These are phyloP conservation scores for Podospora didyma DNA, from an alignment of 495 filamentous ascomycete genomes.

Conservation along the genomic window DNA sequence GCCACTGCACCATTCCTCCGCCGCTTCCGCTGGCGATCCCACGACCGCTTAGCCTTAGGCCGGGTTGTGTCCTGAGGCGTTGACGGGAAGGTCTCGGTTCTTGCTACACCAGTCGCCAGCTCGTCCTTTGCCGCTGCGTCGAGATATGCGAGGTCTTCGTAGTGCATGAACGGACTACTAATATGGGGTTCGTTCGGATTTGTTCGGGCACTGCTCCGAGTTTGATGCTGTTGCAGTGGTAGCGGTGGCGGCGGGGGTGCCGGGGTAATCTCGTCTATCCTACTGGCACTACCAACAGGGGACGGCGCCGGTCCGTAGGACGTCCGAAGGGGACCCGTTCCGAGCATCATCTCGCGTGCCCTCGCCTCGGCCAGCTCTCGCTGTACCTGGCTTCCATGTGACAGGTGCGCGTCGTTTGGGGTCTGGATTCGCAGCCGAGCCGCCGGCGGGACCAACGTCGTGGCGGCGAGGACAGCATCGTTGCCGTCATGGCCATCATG, in stretches of 20 bases:
- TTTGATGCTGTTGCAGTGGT: neutral
- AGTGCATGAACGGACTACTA: constrained; percentile 32
- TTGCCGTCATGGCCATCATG: constrained; percentile 2
- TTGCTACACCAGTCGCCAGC: neutral
- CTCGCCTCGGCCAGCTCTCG: constrained; percentile 21
- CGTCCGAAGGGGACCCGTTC: constrained; percentile 1
- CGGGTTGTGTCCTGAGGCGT: neutral
- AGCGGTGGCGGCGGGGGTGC: neutral
- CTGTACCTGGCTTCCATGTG: constrained; percentile 11
- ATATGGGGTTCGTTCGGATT: neutral
- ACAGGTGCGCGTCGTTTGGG: neutral
- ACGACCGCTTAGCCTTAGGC: constrained; percentile 5
- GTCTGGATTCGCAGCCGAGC: neutral
- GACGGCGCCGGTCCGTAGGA: constrained; percentile 18
- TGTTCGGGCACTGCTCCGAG: neutral
- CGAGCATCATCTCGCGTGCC: constrained; percentile 8
- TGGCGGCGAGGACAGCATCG: neutral
- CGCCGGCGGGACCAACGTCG: neutral
- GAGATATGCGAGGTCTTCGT: constrained; percentile 24
- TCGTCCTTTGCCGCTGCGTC: constrained; percentile 16
- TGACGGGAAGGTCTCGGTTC: constrained; percentile 12
- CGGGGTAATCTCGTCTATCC: neutral
- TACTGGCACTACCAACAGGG: neutral
- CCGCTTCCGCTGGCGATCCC: constrained; percentile 14
- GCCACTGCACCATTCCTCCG: neutral